Conservation (phyloP, 345 rosid genomes). For the Hirschfeldia incana region DNA sequence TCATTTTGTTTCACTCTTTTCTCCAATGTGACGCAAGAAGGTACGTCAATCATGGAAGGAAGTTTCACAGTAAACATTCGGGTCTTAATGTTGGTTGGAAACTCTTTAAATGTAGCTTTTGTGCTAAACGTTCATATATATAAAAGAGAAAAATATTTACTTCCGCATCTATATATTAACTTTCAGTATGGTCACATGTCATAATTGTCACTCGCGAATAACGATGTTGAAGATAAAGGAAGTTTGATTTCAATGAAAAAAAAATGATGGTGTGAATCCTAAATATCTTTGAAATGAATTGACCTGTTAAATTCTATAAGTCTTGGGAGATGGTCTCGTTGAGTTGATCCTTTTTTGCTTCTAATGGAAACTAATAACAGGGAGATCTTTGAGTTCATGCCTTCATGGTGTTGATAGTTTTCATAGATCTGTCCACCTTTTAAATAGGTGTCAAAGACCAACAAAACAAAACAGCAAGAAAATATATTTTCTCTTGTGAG, state of each 20-base stretch:
- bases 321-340: background rate
- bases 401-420: slow-evolving; percentile 6
- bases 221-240: background rate
- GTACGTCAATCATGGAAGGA: background rate
- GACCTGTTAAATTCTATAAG: background rate
- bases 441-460: background rate
- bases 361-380: background rate
- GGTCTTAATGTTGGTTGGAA: background rate
- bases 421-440: slow-evolving; percentile 19
- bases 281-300: background rate
- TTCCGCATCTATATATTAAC: background rate
- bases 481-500: background rate
- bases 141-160: too few relatives aligned
- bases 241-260: background rate
- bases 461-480: background rate
- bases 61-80: background rate
- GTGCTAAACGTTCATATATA: background rate
- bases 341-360: background rate
- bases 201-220: background rate
- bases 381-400: background rate
- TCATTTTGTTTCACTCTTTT: background rate
- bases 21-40: background rate
- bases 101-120: background rate
- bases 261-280: background rate
- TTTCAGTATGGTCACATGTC: background rate